phyloP scores from a whole-genome alignment of 163 green algal species.

The Chlamydomonas reinhardtii region DNA sequence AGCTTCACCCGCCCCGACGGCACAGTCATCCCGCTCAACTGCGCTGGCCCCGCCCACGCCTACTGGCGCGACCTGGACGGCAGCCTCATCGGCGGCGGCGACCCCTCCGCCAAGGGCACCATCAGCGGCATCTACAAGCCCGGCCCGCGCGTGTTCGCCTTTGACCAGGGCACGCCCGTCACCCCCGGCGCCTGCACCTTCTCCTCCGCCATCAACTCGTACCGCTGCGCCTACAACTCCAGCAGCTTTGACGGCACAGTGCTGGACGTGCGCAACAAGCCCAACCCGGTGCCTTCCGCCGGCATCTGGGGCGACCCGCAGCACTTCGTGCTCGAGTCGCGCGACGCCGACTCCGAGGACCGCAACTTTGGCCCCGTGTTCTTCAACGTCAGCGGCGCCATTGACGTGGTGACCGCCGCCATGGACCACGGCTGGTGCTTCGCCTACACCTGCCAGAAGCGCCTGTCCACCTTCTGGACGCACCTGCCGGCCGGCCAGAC shows the following conservation, averaged over 20 bases:
- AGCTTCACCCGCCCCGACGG: constrained; percentile 20
- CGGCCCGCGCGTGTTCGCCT: constrained; percentile 36
- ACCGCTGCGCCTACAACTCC: constrained; percentile 44
- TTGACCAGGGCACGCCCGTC: constrained; percentile 61
- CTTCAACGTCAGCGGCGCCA: constrained; percentile 56
- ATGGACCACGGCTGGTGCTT: constrained; percentile 75
- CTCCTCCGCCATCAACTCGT: constrained; percentile 31
- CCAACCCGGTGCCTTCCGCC: constrained; percentile 17
- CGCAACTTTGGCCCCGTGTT: constrained; percentile 70
- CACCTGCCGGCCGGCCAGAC: constrained; percentile 51
- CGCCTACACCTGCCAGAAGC: constrained; percentile 76
- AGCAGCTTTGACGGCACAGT: constrained; percentile 5
- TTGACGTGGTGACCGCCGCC: constrained; percentile 58
- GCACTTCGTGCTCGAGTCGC: constrained; percentile 64
- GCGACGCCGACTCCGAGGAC: constrained; percentile 68
- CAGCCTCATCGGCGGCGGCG: constrained; percentile 38
- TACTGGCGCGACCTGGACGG: constrained; percentile 59
- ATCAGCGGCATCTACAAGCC: neutral
- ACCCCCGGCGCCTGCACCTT: constrained; percentile 60
- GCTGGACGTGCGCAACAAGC: constrained; percentile 28
- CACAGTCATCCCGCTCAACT: constrained; percentile 49
- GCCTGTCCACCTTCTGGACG: constrained; percentile 72
- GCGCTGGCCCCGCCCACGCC: constrained; percentile 52
- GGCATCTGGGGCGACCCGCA: constrained; percentile 68
- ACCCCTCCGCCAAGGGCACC: neutral